Conservation (phyloP, 164 flowering plant species). For the Tinospora cordifolia region DNA sequence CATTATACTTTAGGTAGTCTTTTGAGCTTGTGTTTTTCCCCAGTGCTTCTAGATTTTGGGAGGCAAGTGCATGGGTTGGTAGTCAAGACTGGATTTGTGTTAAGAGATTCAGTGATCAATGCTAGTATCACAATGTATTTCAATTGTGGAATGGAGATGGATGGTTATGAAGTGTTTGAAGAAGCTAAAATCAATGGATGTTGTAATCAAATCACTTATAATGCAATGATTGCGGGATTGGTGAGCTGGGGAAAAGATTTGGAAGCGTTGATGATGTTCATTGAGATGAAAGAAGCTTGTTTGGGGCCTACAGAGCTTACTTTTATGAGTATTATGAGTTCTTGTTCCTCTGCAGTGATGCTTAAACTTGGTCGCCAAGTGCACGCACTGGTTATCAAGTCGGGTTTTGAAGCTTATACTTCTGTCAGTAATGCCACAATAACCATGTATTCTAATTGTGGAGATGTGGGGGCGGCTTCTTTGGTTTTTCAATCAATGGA, state of each 20-base stretch:
- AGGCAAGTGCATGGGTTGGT: slow-evolving; percentile 53
- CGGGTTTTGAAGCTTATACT: slow-evolving; percentile 38
- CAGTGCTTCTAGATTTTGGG: slow-evolving; percentile 38
- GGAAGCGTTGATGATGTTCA: slow-evolving; percentile 46
- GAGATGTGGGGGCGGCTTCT: slow-evolving; percentile 25
- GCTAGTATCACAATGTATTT: slow-evolving; percentile 67
- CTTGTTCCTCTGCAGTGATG: slow-evolving; percentile 26
- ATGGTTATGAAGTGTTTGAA: slow-evolving; percentile 45
- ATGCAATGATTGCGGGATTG: slow-evolving; percentile 69
- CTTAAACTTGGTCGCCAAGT: slow-evolving; percentile 32
- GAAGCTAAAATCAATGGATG: slow-evolving; percentile 26
- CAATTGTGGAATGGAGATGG: slow-evolving; percentile 25
- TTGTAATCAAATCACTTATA: slow-evolving; percentile 47
- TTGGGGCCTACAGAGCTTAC: slow-evolving; percentile 55
- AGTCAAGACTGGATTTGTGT: slow-evolving; percentile 42
- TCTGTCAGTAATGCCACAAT: slow-evolving; percentile 62
- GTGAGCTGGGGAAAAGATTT: slow-evolving; percentile 34
- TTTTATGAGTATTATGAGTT: slow-evolving; percentile 55
- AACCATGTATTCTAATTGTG: slow-evolving; percentile 31
- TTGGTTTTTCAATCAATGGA: slow-evolving; percentile 15
- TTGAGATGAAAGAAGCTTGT: slow-evolving; percentile 35
- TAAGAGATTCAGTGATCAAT: slow-evolving; percentile 49
- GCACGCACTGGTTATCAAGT: slow-evolving; percentile 45
- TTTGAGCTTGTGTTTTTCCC: slow-evolving; percentile 42
- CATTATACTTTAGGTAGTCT: slow-evolving; percentile 55